Evolutionary conservation across 2,329 filamentous ascomycete genomes (phyloP).

Genomic region (Fonsecaea pedrosoi): DNA sequence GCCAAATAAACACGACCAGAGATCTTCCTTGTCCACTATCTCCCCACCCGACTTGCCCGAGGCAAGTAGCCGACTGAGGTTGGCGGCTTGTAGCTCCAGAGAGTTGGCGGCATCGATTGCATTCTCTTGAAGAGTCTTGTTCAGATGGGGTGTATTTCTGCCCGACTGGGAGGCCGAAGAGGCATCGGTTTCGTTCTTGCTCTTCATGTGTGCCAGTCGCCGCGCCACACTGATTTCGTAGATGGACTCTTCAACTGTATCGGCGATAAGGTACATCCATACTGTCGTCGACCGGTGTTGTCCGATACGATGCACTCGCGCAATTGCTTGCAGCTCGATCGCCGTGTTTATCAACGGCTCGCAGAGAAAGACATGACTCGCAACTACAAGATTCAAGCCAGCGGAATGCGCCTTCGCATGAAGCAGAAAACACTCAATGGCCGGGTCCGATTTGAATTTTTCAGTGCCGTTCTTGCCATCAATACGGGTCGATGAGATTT

Average conservation of each 20-base stretch:
- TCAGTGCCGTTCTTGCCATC: constrained; percentile 72
- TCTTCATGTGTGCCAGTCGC: constrained; percentile 76
- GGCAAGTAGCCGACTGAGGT: constrained; percentile 72
- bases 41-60: constrained; percentile 77
- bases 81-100: constrained; percentile 76
- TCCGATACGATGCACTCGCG: constrained; percentile 92
- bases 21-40: constrained; percentile 74
- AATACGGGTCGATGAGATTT: constrained; percentile 76
- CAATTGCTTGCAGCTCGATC: constrained; percentile 92
- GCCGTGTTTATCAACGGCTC: constrained; percentile 93
- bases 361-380: constrained; percentile 91
- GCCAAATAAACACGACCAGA: constrained; percentile 88
- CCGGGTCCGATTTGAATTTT: constrained; percentile 76
- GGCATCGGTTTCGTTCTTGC: constrained; percentile 28
- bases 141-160: constrained; percentile 16
- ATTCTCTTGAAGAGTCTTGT: constrained; percentile 57
- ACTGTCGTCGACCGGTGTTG: constrained; percentile 88
- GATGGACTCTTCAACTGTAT: constrained; percentile 90
- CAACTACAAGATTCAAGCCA: constrained; percentile 89
- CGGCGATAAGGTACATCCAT: constrained; percentile 91
- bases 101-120: constrained; percentile 84
- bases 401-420: constrained; percentile 88
- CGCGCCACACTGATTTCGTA: constrained; percentile 83
- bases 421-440: constrained; percentile 81
- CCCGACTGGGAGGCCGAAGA: constrained; percentile 47